A percentile compares a stretch with the other conserved stretches of the same genome.
Conservation (phyloP, 2,329 filamentous ascomycete species). For the Calonectria hawksworthii region DNA sequence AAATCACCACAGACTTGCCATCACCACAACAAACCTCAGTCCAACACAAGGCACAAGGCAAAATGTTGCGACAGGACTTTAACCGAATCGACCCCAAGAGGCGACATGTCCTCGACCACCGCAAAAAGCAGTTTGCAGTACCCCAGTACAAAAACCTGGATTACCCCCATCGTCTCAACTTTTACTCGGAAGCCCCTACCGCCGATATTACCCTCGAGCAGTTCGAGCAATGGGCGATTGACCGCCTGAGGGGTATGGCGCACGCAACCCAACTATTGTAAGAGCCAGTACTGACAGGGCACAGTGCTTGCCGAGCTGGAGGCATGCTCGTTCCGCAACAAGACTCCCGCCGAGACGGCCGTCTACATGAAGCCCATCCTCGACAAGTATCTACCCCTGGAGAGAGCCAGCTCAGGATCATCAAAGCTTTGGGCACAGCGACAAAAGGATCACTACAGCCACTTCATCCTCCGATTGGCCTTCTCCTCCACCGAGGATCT, state of each 20-base stretch:
- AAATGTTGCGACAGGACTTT: slow-evolving; percentile 65
- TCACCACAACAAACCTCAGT: slow-evolving; percentile 13
- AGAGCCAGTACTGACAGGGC: slow-evolving; percentile 18
- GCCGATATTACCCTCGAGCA: slow-evolving; percentile 96
- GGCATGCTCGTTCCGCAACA: slow-evolving; percentile 95
- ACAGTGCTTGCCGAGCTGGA: slow-evolving; percentile 89
- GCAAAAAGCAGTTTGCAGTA: slow-evolving; percentile 88
- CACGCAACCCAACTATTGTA: rapidly evolving
- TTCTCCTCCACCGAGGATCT: slow-evolving; percentile 94
- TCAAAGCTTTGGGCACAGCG: slow-evolving; percentile 77
- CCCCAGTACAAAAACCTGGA: slow-evolving; percentile 81
- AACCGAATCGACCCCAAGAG: slow-evolving; percentile 77
- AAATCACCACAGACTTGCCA: slow-evolving; percentile 28
- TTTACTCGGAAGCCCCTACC: slow-evolving; percentile 89
- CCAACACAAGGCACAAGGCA: slow-evolving; percentile 31
- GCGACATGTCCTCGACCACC: slow-evolving; percentile 81
- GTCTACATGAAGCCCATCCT: slow-evolving; percentile 88
- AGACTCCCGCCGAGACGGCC: slow-evolving; percentile 83
- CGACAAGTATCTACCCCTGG: slow-evolving; percentile 87
- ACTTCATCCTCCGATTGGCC: slow-evolving; percentile 95
- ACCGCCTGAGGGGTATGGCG: slow-evolving; percentile 80
- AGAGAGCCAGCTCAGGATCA: slow-evolving; percentile 77
- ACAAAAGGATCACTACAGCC: slow-evolving; percentile 96
- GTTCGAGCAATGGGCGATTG: slow-evolving; percentile 99
- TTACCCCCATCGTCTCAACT: slow-evolving; percentile 91